Conservation (phyloP, 805 yeast species). For the Myxozyma vanderwaltii region DNA sequence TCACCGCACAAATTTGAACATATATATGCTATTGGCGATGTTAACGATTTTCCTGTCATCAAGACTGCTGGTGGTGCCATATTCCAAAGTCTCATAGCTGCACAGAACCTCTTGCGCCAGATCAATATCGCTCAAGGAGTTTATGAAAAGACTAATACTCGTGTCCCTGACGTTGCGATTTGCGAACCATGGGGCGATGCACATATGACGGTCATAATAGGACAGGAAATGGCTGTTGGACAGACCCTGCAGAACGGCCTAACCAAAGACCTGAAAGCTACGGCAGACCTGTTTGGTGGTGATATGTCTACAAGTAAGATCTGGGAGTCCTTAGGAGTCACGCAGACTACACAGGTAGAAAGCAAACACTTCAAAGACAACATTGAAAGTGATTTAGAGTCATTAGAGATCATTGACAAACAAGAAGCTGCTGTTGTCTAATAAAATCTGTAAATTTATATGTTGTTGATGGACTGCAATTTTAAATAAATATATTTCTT, state of each 20-base stretch:
- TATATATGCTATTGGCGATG: slow-evolving; percentile 24
- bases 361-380: not conserved
- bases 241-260: not conserved
- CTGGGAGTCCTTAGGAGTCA: slow-evolving; percentile 9
- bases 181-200: slow-evolving; percentile 15
- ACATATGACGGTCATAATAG: slow-evolving; percentile 17
- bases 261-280: not conserved
- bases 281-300: slow-evolving; percentile 8
- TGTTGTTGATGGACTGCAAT: too few species aligned
- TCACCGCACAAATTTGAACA: slow-evolving; percentile 4
- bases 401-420: too few species aligned
- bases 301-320: slow-evolving; percentile 16
- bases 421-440: too few species aligned
- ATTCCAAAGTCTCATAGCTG: not conserved
- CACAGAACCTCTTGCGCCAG: slow-evolving; percentile 14
- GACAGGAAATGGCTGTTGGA: slow-evolving; percentile 16
- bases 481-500: too few species aligned
- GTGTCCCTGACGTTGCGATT: not conserved
- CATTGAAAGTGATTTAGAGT: too few species aligned
- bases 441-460: too few species aligned
- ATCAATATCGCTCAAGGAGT: slow-evolving; percentile 1
- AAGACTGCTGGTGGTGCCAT: slow-evolving; percentile 26
- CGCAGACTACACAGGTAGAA: not conserved
- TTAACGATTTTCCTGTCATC: slow-evolving; percentile 20
- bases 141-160: not conserved